Evolutionary conservation across 495 filamentous ascomycete genomes (phyloP).

Genomic region (Daldinia loculata): DNA sequence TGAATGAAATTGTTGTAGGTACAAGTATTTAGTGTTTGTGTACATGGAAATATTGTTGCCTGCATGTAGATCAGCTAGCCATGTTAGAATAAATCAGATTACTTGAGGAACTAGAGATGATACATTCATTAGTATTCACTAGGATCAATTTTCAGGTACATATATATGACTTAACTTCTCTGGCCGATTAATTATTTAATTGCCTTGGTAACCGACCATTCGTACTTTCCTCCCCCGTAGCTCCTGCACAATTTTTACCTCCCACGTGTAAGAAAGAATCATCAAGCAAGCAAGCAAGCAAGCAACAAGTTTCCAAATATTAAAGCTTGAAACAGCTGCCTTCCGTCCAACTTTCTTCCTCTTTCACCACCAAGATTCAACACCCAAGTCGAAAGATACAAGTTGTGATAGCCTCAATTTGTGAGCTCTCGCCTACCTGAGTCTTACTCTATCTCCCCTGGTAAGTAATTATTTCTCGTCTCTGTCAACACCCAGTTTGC

Average conservation of each 20-base stretch:
- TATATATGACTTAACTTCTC: slow-evolving; percentile 22
- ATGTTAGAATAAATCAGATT: neutral
- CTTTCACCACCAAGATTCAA: slow-evolving; percentile 8
- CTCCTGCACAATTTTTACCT: slow-evolving; percentile 9
- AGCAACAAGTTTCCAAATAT: neutral
- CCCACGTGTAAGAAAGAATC: slow-evolving; percentile 23
- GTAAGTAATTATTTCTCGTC: slow-evolving; percentile 9
- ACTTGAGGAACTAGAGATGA: neutral
- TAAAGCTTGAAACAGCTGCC: slow-evolving; percentile 8
- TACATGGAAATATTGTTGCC: neutral
- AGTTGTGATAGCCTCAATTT: neutral
- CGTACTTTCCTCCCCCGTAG: neutral
- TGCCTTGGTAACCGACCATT: slow-evolving; percentile 4
- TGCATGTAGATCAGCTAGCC: slow-evolving; percentile 2
- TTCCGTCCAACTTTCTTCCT: slow-evolving; percentile 2
- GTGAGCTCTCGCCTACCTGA: neutral
- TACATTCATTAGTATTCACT: slow-evolving; percentile 1
- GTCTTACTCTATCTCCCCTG: neutral
- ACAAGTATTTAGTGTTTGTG: neutral
- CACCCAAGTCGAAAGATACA: neutral
- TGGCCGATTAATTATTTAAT: slow-evolving; percentile 29
- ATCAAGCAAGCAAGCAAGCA: neutral
- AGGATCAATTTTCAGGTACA: slow-evolving; percentile 14
- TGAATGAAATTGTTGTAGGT: neutral
- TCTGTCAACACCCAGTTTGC: neutral